phyloP scores from a whole-genome alignment of 108 stramenopile species.

The Cylindrotheca closterium region DNA sequence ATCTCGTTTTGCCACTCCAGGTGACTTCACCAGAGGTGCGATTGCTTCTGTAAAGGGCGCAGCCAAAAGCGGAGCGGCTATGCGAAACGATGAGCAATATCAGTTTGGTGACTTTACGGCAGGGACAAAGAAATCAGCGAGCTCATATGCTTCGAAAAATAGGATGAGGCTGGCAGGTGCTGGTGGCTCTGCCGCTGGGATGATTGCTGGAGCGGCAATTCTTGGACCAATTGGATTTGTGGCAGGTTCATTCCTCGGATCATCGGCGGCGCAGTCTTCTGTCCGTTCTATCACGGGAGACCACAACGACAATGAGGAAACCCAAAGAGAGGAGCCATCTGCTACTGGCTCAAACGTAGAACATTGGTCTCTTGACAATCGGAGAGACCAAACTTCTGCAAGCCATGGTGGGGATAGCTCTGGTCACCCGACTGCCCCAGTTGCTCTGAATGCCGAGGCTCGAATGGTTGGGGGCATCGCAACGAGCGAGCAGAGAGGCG shows the following conservation, averaged over 20 bases:
- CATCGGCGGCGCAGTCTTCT: not conserved
- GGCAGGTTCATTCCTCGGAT: constrained; percentile 3
- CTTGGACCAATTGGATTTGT: constrained; percentile 13
- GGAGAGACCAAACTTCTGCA: too few relatives aligned
- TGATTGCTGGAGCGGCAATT: constrained; percentile 4
- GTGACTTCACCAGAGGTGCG: constrained; percentile 1
- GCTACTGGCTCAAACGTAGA: too few relatives aligned
- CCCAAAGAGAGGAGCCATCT: not conserved
- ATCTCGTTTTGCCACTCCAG: too few relatives aligned
- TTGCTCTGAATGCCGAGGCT: not conserved
- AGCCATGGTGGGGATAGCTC: too few relatives aligned
- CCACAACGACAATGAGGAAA: not conserved
- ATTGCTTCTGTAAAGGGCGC: constrained; percentile 1
- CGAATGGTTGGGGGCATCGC: not conserved
- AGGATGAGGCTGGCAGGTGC: not conserved
- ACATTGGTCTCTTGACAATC: too few relatives aligned
- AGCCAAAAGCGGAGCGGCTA: not conserved
- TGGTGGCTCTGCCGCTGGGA: constrained; percentile 4
- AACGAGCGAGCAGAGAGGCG: not conserved
- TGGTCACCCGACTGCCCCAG: too few relatives aligned
- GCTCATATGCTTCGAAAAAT: constrained; percentile 1
- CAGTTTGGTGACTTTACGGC: constrained; percentile 3
- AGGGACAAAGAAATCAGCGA: not conserved
- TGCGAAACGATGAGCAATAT: not conserved
- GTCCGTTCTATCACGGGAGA: not conserved